Percentiles rank a stretch among this genome's conserved stretches.
phyloP scores from a whole-genome alignment of 768 basidiomycete species.

The Macrolepiota fuliginosa region DNA sequence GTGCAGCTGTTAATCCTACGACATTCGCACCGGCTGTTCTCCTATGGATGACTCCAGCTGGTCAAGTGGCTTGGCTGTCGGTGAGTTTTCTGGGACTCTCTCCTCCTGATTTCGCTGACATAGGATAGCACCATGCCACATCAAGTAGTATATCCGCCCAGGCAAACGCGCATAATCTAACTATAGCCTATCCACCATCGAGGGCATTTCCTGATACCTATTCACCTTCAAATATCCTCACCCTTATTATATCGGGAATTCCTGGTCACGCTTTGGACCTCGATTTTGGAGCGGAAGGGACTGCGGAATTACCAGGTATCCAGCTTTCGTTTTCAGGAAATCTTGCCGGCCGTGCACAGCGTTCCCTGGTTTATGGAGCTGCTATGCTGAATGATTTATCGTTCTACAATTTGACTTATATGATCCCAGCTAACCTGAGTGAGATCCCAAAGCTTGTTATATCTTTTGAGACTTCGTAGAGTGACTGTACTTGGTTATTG shows the following conservation, averaged over 20 bases:
- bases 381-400: slow-evolving; percentile 21
- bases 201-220: slow-evolving; percentile 21
- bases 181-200: slow-evolving; percentile 25
- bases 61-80: slow-evolving; percentile 21
- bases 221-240: slow-evolving; percentile 20
- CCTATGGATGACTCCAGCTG: slow-evolving; percentile 21
- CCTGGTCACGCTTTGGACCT: slow-evolving; percentile 14
- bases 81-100: slow-evolving; percentile 13
- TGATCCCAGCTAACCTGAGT: slow-evolving; percentile 14
- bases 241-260: slow-evolving; percentile 25
- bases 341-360: slow-evolving; percentile 13
- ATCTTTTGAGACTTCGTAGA: neutral
- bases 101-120: neutral
- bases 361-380: slow-evolving; percentile 21
- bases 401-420: slow-evolving; percentile 28
- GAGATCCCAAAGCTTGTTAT: slow-evolving; percentile 1
- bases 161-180: slow-evolving; percentile 19
- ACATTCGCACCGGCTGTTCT: slow-evolving; percentile 23
- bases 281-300: slow-evolving; percentile 21
- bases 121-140: slow-evolving; percentile 22
- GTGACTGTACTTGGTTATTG: neutral
- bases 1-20: slow-evolving; percentile 23
- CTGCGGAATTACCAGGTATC: slow-evolving; percentile 17
- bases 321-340: slow-evolving; percentile 18
- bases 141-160: slow-evolving; percentile 23